phyloP scores from a whole-genome alignment of 75 land plant species.

The Gnetum montanum region DNA sequence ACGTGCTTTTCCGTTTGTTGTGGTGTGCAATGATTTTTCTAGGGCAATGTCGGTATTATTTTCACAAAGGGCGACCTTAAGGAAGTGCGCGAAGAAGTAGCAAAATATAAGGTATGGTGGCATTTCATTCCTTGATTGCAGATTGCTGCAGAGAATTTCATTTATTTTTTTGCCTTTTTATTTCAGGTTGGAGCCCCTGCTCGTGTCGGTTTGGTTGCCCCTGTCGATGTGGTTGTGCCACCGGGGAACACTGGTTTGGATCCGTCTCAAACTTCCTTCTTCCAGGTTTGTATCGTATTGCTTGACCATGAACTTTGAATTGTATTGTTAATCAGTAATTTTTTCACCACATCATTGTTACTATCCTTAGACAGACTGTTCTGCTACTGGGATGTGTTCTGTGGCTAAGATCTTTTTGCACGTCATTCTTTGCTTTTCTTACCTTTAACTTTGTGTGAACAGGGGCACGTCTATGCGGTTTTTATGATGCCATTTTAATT shows the following conservation, averaged over 20 bases:
- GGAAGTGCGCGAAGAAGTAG: constrained; percentile 38
- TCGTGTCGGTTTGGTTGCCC: constrained; percentile 62
- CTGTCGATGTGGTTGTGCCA: constrained; percentile 54
- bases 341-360: neutral
- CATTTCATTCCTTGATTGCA: neutral
- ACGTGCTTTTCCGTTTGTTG: no score
- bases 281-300: constrained; percentile 38
- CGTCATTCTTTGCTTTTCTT: no score
- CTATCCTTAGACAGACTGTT: neutral
- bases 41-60: constrained; percentile 47
- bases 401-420: neutral
- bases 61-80: constrained; percentile 44
- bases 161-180: neutral
- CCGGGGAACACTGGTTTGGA: constrained; percentile 73
- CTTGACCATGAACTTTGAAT: no score
- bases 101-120: constrained; percentile 34
- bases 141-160: neutral
- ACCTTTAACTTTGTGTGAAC: neutral
- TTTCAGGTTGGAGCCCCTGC: constrained; percentile 63
- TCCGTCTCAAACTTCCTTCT: constrained; percentile 68
- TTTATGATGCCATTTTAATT: no score
- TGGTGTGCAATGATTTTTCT: no score
- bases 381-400: neutral
- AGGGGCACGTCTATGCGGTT: neutral
- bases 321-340: neutral